Evolutionary conservation across 192 early-diverging fungal genomes (phyloP).

Genomic region (Linnemannia hyalina): DNA sequence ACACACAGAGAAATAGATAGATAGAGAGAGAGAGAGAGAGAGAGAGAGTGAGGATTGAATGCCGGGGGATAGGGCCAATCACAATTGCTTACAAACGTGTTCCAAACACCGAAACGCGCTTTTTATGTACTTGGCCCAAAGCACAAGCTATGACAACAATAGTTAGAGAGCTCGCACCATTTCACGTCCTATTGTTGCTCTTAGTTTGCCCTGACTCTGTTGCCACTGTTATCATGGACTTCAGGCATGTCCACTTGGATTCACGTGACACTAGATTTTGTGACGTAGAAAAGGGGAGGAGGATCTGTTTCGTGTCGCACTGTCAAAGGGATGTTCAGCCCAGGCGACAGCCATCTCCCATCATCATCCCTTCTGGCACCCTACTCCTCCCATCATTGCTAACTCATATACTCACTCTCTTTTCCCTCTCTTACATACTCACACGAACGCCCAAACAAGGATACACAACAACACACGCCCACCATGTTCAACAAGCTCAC

Average conservation of each 20-base stretch:
- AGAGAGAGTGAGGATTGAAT: background rate
- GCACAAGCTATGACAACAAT: background rate
- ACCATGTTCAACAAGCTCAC: slow-evolving; percentile 39
- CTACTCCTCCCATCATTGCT: background rate
- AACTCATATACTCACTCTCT: too few relatives aligned
- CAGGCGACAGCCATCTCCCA: background rate
- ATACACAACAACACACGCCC: background rate
- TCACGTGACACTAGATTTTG: background rate
- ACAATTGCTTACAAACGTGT: background rate
- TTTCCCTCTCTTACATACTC: background rate
- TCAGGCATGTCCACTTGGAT: background rate
- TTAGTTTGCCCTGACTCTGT: too few relatives aligned
- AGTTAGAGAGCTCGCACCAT: background rate
- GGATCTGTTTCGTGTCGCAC: slow-evolving; percentile 1
- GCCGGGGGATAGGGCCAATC: background rate
- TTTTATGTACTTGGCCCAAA: background rate
- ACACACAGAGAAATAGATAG: too few relatives aligned
- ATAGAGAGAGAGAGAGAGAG: too few relatives aligned
- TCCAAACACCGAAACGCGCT: background rate
- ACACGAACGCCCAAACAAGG: background rate
- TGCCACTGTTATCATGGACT: too few relatives aligned
- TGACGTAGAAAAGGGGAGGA: background rate
- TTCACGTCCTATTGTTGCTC: background rate
- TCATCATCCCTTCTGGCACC: background rate
- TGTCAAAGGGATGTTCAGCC: background rate